Percentiles rank a stretch among this genome's conserved stretches.
These are phyloP conservation scores for Silene conica DNA, from an alignment of 148 eudicot genomes.

Conservation along the genomic window DNA sequence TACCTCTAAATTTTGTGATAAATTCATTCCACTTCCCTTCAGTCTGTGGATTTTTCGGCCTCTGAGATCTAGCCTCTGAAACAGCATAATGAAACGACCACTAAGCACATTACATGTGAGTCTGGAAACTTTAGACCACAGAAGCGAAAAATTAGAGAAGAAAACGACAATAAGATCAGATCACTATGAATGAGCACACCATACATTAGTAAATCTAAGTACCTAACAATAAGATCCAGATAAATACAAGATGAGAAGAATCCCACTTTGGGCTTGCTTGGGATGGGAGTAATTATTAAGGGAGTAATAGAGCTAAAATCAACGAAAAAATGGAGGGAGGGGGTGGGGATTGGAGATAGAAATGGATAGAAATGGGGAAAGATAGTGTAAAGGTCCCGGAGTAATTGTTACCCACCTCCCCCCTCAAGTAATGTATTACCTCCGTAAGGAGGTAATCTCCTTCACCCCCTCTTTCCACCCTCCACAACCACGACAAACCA, in stretches of 20 bases:
- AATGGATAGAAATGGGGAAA: no score
- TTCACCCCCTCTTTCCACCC: no score
- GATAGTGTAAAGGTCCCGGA: no score
- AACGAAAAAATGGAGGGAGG: no score
- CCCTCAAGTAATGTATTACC: no score
- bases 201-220: background rate
- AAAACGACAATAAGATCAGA: background rate
- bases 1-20: constrained; percentile 88
- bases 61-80: constrained; percentile 91
- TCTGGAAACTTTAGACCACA: background rate
- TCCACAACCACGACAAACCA: no score
- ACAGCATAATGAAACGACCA: constrained; percentile 23
- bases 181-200: background rate
- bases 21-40: constrained; percentile 54
- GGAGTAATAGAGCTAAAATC: no score
- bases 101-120: constrained; percentile 5
- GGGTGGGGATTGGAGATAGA: no score
- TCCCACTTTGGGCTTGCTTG: no score
- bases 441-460: no score
- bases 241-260: background rate
- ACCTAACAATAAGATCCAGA: background rate
- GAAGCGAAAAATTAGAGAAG: background rate
- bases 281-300: no score
- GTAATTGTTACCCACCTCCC: no score
- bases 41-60: constrained; percentile 79